phyloP scores from a whole-genome alignment of 1,139 yeast species.

The Blastobotrys persicus region DNA sequence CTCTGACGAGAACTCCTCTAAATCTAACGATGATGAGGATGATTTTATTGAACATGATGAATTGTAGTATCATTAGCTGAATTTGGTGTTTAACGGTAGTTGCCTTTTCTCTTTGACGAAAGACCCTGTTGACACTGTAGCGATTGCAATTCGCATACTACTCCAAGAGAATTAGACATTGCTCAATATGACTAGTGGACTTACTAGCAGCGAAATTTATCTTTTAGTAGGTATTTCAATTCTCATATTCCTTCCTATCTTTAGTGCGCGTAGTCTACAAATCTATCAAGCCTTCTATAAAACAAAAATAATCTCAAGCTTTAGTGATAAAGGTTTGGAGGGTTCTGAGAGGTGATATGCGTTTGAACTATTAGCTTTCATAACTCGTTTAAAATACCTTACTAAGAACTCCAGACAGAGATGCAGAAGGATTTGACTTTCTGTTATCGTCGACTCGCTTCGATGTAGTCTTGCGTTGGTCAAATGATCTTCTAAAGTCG shows the following conservation, averaged over 20 bases:
- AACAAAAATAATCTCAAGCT: too few relatives aligned
- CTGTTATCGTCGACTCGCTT: constrained; percentile 23
- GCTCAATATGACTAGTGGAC: too few relatives aligned
- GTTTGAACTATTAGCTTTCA: not conserved
- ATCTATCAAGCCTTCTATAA: too few relatives aligned
- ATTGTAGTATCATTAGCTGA: constrained; percentile 22
- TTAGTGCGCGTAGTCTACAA: too few relatives aligned
- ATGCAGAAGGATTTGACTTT: constrained; percentile 18
- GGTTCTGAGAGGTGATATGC: not conserved
- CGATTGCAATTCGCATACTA: too few relatives aligned
- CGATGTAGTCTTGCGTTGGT: constrained; percentile 31
- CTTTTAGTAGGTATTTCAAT: too few relatives aligned
- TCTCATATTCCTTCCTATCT: too few relatives aligned
- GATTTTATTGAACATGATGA: constrained; percentile 32
- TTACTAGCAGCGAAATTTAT: too few relatives aligned
- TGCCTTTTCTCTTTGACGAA: too few relatives aligned
- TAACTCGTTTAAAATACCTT: constrained; percentile 11
- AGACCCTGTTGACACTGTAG: too few relatives aligned
- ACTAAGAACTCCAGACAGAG: constrained; percentile 25
- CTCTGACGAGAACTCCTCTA: not conserved
- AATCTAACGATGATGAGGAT: constrained; percentile 19
- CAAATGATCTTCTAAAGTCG: constrained; percentile 31
- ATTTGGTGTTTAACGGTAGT: not conserved
- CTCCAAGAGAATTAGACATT: too few relatives aligned
- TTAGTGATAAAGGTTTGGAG: too few relatives aligned